These are phyloP conservation scores for Tylopilus sp. DNA, from an alignment of 768 basidiomycete genomes.

Conservation along the genomic window DNA sequence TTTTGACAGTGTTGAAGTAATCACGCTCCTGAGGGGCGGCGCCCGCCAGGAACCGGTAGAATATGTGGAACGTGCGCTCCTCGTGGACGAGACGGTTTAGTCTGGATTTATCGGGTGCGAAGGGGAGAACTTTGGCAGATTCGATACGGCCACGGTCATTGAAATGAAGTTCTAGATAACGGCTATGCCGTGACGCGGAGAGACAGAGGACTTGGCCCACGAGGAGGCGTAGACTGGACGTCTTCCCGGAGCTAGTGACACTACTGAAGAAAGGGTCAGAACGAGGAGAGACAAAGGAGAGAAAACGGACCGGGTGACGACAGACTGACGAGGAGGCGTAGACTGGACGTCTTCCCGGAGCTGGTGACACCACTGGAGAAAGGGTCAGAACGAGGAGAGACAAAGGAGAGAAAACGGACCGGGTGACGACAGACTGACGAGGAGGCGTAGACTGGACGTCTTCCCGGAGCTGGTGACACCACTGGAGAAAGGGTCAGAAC, in stretches of 20 bases:
- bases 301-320: constrained; percentile 65
- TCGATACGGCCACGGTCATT: constrained; percentile 71
- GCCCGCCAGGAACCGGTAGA: constrained; percentile 89
- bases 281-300: background rate
- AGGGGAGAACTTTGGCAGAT: constrained; percentile 77
- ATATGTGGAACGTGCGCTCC: constrained; percentile 87
- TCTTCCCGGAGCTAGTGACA: constrained; percentile 86
- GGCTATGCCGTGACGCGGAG: constrained; percentile 77
- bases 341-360: constrained; percentile 78
- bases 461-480: constrained; percentile 72
- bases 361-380: constrained; percentile 51
- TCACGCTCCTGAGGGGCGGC: constrained; percentile 81
- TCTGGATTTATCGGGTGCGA: constrained; percentile 86
- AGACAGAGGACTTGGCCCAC: constrained; percentile 79
- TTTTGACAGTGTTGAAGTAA: constrained; percentile 63
- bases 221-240: constrained; percentile 67
- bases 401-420: constrained; percentile 44
- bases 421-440: constrained; percentile 67
- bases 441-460: constrained; percentile 72
- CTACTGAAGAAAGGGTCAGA: constrained; percentile 49
- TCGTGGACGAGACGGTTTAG: constrained; percentile 71
- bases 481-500: constrained; percentile 29
- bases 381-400: constrained; percentile 13
- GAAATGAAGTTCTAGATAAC: constrained; percentile 86
- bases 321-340: constrained; percentile 66